Evolutionary conservation across 345 rosid species (phyloP).

Genomic region (Rhodamnia argentea): DNA sequence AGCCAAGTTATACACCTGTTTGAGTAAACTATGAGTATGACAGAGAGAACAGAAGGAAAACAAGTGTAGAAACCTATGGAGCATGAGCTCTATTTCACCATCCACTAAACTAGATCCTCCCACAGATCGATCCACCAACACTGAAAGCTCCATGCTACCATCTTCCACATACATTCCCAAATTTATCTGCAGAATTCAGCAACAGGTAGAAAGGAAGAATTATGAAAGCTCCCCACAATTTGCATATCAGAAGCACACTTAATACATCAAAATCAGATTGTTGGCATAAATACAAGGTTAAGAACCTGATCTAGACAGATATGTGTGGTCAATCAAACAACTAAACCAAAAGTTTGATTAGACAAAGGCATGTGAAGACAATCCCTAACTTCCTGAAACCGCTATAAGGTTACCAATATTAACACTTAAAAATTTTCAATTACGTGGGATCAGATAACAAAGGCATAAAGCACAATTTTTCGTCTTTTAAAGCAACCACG

Average conservation of each 20-base stretch:
- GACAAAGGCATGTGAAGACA: not conserved
- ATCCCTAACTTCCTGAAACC: not conserved
- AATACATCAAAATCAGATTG: not conserved
- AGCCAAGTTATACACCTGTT: not conserved
- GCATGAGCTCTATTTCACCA: slow-evolving; percentile 92
- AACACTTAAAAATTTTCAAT: not conserved
- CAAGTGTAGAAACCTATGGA: slow-evolving; percentile 54
- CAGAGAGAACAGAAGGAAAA: not conserved
- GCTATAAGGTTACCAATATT: not conserved
- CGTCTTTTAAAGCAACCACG: not conserved
- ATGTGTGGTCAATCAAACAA: not conserved
- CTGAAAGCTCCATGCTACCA: slow-evolving; percentile 54
- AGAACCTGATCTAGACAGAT: not conserved
- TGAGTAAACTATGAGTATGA: not conserved
- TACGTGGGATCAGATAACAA: not conserved
- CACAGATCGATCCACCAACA: slow-evolving; percentile 82
- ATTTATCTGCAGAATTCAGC: slow-evolving; percentile 40
- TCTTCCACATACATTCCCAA: slow-evolving; percentile 83
- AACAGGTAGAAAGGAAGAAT: not conserved
- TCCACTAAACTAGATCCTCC: slow-evolving; percentile 81
- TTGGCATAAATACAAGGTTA: not conserved
- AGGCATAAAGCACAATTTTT: not conserved
- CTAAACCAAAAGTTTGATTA: not conserved
- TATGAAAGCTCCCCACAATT: not conserved
- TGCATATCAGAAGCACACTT: not conserved